phyloP scores from a whole-genome alignment of 148 eudicot genomes.

The Limonium bicolor region DNA sequence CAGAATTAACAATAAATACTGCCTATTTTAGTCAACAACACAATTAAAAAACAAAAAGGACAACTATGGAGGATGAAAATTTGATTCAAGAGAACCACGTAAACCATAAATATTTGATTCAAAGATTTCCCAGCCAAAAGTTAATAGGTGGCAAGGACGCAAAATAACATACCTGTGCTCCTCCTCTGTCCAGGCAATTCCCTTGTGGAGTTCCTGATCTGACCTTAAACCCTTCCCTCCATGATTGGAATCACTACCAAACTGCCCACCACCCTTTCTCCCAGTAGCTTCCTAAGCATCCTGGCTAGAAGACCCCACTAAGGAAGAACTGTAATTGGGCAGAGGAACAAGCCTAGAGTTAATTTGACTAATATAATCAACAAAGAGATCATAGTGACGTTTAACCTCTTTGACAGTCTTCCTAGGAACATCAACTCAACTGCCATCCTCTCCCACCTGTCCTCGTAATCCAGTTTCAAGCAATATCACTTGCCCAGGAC shows the following conservation, averaged over 20 bases:
- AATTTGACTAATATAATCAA: slow-evolving; percentile 27
- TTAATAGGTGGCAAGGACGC: no score
- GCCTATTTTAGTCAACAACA: no score
- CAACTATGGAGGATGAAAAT: no score
- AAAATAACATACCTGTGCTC: slow-evolving; percentile 32
- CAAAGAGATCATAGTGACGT: slow-evolving; percentile 27
- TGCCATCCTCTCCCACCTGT: slow-evolving; percentile 38
- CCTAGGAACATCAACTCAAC: slow-evolving; percentile 15
- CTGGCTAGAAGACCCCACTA: slow-evolving; percentile 5
- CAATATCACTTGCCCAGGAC: no score
- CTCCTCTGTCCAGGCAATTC: slow-evolving; percentile 50
- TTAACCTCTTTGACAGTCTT: slow-evolving; percentile 25
- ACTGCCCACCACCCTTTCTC: neutral
- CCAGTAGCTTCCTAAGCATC: slow-evolving; percentile 10
- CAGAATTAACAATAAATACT: no score
- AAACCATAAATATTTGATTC: no score
- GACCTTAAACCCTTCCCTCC: slow-evolving; percentile 9
- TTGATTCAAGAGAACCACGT: no score
- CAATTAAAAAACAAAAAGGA: no score
- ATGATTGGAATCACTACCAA: neutral
- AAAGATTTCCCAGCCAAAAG: no score
- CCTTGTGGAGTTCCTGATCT: slow-evolving; percentile 24
- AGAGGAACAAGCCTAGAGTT: slow-evolving; percentile 32
- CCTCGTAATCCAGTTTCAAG: slow-evolving; percentile 10
- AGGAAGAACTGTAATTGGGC: slow-evolving; percentile 26